Evolutionary conservation across 2,329 filamentous ascomycete species (phyloP), one percentile per base, ranked within the genome.

Genomic region (Epichloe sibirici): DNA sequence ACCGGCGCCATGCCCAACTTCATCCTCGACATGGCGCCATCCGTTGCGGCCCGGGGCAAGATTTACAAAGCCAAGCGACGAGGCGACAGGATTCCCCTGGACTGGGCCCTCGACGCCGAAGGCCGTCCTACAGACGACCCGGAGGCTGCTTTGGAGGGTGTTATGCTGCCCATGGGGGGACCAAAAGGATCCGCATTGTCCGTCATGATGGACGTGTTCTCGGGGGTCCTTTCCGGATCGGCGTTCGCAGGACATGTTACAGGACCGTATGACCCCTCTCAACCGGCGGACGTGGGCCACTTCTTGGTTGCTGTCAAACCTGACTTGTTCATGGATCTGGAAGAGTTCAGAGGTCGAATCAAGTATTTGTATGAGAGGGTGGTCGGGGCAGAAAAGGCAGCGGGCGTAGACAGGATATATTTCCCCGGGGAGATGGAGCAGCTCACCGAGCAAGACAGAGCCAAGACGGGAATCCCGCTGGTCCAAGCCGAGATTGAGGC

Each of bases 171-270:
- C 0, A 90, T 93, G 85, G 87, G 87, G 2, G 88, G 88, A 0
- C 86, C 88, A 0, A 93, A 93, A 66, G 88, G 88, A 0, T 87
- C 83, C 2, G 88, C 78, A 0, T 65, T 93, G 42, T 73, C 85
- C 0, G 79, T 93, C 52, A 91, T 90, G 85, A 93, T 93, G 88
- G 87, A 93, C 62, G 85, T 94, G 2, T 91, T 93, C 63, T 90
- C 86, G 0, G 88, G 88, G 87, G 83, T 87, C 0, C 61, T 93
- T 0, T 88, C 85, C 0, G 88, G 87, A 0, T 84, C 82, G 35
- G 86, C 86, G 0, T 93, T 88, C 66, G 88, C 86, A 0, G 87
- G 87, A 0, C 74, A 86, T 61, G 88, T 93, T 17, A 86, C 82
- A 0, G 79, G 79, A 17, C 88, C 88, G 0, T 93, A 93, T 64